Percentiles rank a stretch among this genome's conserved stretches.
Conservation (phyloP, 2,329 filamentous ascomycete genomes). For the Clarireedia hainanense region DNA sequence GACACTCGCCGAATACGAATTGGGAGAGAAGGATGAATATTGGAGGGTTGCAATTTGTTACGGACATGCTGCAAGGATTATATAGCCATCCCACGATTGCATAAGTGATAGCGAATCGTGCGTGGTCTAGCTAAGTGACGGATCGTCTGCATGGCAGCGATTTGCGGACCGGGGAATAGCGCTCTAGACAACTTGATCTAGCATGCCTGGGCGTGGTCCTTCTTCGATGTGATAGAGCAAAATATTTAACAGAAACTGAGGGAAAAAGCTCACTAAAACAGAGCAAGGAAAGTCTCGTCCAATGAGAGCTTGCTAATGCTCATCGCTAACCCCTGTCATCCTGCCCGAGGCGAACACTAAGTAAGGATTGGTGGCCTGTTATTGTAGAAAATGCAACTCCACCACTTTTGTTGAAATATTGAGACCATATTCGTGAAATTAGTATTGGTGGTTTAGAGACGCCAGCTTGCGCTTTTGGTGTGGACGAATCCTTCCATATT, state of each 20-base stretch:
- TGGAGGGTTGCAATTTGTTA: background rate
- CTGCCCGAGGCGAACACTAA: background rate
- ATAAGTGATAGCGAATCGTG: slow-evolving; percentile 9
- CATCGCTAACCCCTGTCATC: background rate
- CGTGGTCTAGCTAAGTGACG: slow-evolving; percentile 1
- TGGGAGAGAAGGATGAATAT: slow-evolving; percentile 3
- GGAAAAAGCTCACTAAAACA: background rate
- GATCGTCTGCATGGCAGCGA: slow-evolving; percentile 3
- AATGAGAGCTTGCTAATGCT: slow-evolving; percentile 1
- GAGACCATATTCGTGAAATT: background rate
- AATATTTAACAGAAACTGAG: background rate
- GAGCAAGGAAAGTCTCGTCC: background rate
- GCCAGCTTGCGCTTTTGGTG: slow-evolving; percentile 2
- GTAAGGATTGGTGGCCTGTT: slow-evolving; percentile 2
- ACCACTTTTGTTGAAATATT: slow-evolving; percentile 3
- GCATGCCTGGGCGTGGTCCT: background rate
- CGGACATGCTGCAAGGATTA: slow-evolving; percentile 2
- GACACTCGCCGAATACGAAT: slow-evolving; percentile 4
- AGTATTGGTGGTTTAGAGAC: background rate
- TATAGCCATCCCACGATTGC: background rate
- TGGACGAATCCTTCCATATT: slow-evolving; percentile 7
- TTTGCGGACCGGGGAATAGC: background rate
- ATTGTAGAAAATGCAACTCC: slow-evolving; percentile 1
- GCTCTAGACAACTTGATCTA: slow-evolving; percentile 1
- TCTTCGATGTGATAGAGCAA: background rate